A percentile compares a stretch with the other conserved stretches of the same genome.
Evolutionary conservation across 73 alveolate species (phyloP).

Genomic region (Tetrahymena malaccensis): DNA sequence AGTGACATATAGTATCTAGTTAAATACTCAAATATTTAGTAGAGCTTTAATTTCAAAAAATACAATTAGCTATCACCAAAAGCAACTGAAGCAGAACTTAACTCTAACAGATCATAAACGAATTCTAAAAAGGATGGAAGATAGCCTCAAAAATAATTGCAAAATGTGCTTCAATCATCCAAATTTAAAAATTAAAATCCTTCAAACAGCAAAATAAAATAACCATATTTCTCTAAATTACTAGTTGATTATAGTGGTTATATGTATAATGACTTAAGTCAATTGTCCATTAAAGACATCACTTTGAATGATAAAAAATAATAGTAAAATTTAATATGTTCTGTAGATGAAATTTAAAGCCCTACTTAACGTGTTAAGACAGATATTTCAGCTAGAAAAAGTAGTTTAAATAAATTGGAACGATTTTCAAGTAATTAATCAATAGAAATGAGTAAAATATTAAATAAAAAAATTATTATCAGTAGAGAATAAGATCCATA

Average conservation of each 20-base stretch:
- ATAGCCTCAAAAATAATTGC: neutral
- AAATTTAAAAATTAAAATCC: neutral
- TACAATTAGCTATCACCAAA: neutral
- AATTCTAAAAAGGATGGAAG: neutral
- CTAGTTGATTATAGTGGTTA: neutral
- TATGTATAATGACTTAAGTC: neutral
- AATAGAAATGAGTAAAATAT: neutral
- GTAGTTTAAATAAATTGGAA: neutral
- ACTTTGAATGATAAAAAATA: neutral
- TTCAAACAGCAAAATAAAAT: neutral
- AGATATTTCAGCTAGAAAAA: neutral
- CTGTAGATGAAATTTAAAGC: neutral
- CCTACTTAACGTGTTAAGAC: neutral
- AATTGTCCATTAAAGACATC: neutral
- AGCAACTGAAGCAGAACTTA: neutral
- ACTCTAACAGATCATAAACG: neutral
- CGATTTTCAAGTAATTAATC: neutral
- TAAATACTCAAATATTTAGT: neutral
- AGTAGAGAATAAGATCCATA: neutral
- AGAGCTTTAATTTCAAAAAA: neutral
- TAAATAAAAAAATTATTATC: neutral
- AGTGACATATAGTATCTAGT: neutral
- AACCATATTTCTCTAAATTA: neutral
- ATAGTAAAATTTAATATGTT: neutral
- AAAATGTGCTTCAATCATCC: neutral